phyloP scores from a whole-genome alignment of 1,284 basidiomycete species.

The Sporisorium reilianum region DNA sequence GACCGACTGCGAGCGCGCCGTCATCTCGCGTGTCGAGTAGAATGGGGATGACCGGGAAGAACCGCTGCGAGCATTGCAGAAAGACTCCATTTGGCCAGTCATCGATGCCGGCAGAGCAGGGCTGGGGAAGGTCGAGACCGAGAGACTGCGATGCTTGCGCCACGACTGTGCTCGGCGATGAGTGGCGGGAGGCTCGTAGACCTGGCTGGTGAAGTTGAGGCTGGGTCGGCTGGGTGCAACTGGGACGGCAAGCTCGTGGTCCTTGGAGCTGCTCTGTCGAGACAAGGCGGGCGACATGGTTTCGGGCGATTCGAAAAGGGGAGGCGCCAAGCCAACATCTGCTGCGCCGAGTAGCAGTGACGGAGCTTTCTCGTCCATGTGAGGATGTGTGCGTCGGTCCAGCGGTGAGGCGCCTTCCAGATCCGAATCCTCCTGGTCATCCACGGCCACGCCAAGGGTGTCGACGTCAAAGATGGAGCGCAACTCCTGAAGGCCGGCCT shows the following conservation, averaged over 20 bases:
- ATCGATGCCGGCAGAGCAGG: not conserved
- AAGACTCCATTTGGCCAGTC: not conserved
- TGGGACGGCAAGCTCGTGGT: constrained; percentile 8
- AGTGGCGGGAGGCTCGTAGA: constrained; percentile 28
- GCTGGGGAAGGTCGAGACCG: constrained; percentile 26
- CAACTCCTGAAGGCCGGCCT: constrained; percentile 57
- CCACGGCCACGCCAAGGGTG: constrained; percentile 27
- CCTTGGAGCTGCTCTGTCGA: constrained; percentile 37
- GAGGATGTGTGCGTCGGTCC: not conserved
- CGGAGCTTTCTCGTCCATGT: constrained; percentile 5
- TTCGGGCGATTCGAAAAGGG: constrained; percentile 26
- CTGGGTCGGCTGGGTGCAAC: not conserved
- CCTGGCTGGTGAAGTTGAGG: constrained; percentile 29
- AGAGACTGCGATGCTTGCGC: constrained; percentile 43
- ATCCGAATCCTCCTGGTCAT: constrained; percentile 22
- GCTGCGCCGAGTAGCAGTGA: not conserved
- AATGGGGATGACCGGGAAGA: constrained; percentile 1
- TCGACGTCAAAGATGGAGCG: constrained; percentile 61
- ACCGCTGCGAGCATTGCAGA: not conserved
- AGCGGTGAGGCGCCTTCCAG: constrained; percentile 32
- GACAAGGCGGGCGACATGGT: constrained; percentile 23
- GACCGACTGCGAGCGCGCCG: constrained; percentile 12
- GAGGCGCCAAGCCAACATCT: constrained; percentile 1
- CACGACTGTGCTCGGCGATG: constrained; percentile 34
- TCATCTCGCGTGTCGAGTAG: constrained; percentile 5